These are phyloP conservation scores for Biancaea sappan DNA, from an alignment of 306 rosid genomes.

Conservation along the genomic window DNA sequence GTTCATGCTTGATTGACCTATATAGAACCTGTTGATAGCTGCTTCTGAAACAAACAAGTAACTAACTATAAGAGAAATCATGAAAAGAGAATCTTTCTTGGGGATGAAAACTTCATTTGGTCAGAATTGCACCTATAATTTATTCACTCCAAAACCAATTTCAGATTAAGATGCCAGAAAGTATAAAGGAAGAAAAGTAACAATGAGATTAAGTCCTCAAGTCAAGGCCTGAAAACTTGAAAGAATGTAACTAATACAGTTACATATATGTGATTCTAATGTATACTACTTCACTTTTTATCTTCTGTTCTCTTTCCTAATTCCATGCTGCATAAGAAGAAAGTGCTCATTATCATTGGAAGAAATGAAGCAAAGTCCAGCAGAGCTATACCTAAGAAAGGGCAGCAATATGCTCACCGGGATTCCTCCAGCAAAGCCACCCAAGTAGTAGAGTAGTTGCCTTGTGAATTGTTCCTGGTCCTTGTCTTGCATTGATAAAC, in stretches of 20 bases:
- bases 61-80: conserved; percentile 15
- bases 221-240: conserved; percentile 21
- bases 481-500: conserved; percentile 71
- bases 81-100: not conserved
- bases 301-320: conserved; percentile 1
- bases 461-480: conserved; percentile 90
- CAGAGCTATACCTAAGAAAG: conserved; percentile 87
- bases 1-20: conserved; percentile 12
- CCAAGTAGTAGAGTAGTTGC: conserved; percentile 89
- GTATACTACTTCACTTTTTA: not conserved
- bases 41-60: conserved; percentile 8
- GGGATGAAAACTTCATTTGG: conserved; percentile 11
- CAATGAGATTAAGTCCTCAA: conserved; percentile 8
- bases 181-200: too few relatives aligned
- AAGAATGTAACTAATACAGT: not conserved
- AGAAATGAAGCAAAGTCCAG: conserved; percentile 52
- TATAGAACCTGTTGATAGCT: conserved; percentile 4
- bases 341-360: conserved; percentile 19
- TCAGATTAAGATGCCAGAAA: conserved; percentile 14
- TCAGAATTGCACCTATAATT: not conserved
- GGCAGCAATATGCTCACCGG: conserved; percentile 98
- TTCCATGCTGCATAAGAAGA: not conserved
- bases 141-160: conserved; percentile 4
- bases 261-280: not conserved
- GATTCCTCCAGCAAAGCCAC: conserved; percentile 94